These are phyloP conservation scores for Quercus wislizeni DNA, from an alignment of 306 rosid genomes.

Conservation along the genomic window DNA sequence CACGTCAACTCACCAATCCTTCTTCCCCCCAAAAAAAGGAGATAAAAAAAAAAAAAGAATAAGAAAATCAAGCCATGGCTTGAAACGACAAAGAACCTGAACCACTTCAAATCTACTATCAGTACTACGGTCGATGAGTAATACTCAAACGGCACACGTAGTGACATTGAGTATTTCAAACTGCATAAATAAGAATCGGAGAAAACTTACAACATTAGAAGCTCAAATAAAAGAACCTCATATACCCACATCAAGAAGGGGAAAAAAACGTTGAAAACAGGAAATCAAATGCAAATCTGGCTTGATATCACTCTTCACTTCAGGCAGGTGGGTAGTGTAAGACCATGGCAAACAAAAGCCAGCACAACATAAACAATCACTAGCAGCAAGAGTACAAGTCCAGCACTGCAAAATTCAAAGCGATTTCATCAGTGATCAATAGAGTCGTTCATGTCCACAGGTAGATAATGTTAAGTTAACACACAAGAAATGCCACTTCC, in stretches of 20 bases:
- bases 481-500: not conserved
- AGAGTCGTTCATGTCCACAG: not conserved
- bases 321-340: slow-evolving; percentile 69
- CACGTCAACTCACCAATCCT: slow-evolving; percentile 22
- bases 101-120: slow-evolving; percentile 29
- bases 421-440: slow-evolving; percentile 21
- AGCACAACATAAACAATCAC: slow-evolving; percentile 62
- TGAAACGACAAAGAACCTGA: slow-evolving; percentile 33
- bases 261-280: not conserved
- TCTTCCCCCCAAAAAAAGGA: too few species aligned
- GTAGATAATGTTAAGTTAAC: not conserved
- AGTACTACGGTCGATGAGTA: slow-evolving; percentile 5
- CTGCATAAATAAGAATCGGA: slow-evolving; percentile 33
- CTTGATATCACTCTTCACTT: slow-evolving; percentile 37
- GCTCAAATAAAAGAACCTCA: slow-evolving; percentile 26
- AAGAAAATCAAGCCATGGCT: slow-evolving; percentile 22
- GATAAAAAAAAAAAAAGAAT: too few species aligned
- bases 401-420: slow-evolving; percentile 64
- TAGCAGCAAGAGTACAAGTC: slow-evolving; percentile 68
- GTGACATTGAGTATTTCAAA: slow-evolving; percentile 31
- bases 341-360: slow-evolving; percentile 94
- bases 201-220: slow-evolving; percentile 27
- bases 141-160: slow-evolving; percentile 31
- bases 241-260: slow-evolving; percentile 24
- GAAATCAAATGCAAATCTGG: slow-evolving; percentile 29